A percentile compares a stretch with the other conserved stretches of the same genome.
phyloP scores from a whole-genome alignment of 495 filamentous ascomycete genomes.

The Letharia lupina region DNA sequence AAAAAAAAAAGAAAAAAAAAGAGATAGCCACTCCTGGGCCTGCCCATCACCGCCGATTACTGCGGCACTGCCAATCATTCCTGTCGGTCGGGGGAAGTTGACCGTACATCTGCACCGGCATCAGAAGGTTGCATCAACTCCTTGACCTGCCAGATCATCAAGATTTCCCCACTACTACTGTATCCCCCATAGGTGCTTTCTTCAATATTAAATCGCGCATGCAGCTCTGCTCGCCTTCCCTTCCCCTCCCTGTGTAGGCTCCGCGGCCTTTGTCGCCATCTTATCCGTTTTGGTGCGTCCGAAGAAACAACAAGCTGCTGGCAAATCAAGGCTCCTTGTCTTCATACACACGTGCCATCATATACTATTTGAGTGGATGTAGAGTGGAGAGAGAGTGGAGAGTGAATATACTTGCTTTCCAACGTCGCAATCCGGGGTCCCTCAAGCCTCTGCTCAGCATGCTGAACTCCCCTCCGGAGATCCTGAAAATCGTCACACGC shows the following conservation, averaged over 20 bases:
- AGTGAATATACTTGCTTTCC: not conserved
- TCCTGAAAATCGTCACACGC: conserved; percentile 3
- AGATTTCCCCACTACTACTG: not conserved
- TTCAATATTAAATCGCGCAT: not conserved
- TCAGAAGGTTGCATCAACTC: not conserved
- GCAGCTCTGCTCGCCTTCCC: not conserved
- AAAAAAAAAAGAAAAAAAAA: too few relatives aligned
- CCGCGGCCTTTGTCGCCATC: not conserved
- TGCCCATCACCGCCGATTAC: not conserved
- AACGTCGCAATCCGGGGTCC: conserved; percentile 6
- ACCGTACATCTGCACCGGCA: conserved; percentile 1
- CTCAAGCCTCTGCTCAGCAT: not conserved
- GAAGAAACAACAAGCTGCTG: not conserved
- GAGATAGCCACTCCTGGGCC: not conserved
- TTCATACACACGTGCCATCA: not conserved
- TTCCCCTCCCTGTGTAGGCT: not conserved
- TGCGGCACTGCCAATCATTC: not conserved
- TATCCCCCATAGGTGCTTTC: not conserved
- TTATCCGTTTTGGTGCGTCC: not conserved
- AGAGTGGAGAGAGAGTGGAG: too few relatives aligned
- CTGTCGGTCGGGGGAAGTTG: not conserved
- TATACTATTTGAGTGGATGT: not conserved
- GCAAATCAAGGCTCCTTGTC: not conserved
- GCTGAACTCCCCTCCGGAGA: not conserved
- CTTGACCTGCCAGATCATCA: not conserved